Base-by-base conservation (phyloP, 257 asterid species). In the Ballota nigra region DNA sequence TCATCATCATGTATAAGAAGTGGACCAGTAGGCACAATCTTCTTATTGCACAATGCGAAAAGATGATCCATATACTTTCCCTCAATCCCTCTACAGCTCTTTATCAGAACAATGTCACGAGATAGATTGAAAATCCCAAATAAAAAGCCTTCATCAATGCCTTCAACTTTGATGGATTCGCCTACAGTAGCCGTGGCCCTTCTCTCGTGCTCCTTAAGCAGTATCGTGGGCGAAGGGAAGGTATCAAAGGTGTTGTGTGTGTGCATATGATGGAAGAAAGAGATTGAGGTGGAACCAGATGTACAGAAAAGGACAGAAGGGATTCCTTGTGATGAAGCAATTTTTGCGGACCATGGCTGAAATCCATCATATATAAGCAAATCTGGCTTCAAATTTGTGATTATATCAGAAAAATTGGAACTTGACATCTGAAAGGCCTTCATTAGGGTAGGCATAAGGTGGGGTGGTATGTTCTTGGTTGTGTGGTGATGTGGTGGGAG, bases 401-500 rank as follows among this genome's bases (percentile, higher is more conserved):
- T 20, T 19, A 80, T 71, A 4, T 13, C 52, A 4, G 52, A 43
- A 5, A 43, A 43, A 5, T 5, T 43, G 52, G 52, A 43, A 13
- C 19, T 43, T 23, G 85, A 74, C 52, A 2, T 61, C 18, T 66
- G 79, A 55, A 83, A 83, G 65, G 79, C 70, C 41, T 71, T 18
- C 34, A 77, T n/a, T 4, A 79, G 80, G 19, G 79, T 66, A 31
- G 77, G 69, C 59, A 83, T 53, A 47, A 77, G 81, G 10, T 77
- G 34, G 19, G 79, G 75, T 1, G 87, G 81, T 18, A 83, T 66
- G 55, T 77, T 79, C 3, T 74, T 83, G 52, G 87, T 83, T 15
- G 87, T 83, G 77, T 83, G 87, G 65, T 67, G 15, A 3, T 43
- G 19, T 15, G 52, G 19, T 4, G 52, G 52, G 4, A 41, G 49